These are phyloP conservation scores for Echites panduratus DNA, from an alignment of 257 asterid species.

Conservation along the genomic window DNA sequence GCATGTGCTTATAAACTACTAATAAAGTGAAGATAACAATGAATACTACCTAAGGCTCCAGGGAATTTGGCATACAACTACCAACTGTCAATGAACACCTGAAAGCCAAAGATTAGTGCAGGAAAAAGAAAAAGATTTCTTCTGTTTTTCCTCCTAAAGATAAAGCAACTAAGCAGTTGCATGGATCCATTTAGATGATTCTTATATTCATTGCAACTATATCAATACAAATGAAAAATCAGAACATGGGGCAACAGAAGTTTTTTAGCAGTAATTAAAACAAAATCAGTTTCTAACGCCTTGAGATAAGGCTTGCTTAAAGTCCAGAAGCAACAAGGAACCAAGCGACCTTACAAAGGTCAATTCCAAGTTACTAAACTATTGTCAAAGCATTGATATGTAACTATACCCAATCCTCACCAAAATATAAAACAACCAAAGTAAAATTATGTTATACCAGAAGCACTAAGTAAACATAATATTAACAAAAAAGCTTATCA, in stretches of 20 bases:
- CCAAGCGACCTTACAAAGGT: neutral
- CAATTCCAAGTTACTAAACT: neutral
- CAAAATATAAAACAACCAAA: neutral
- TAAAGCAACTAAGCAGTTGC: neutral
- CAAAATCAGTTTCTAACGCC: neutral
- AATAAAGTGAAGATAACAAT: neutral
- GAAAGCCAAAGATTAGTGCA: neutral
- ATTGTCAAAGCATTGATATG: neutral
- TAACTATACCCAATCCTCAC: neutral
- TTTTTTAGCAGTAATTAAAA: neutral
- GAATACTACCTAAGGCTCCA: neutral
- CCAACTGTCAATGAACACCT: neutral
- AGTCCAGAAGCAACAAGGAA: neutral
- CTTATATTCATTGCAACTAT: neutral
- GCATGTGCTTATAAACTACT: neutral
- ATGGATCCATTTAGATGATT: neutral
- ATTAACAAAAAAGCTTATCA: neutral
- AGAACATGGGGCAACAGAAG: neutral
- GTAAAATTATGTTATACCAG: neutral
- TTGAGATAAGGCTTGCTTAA: neutral
- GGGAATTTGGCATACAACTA: neutral
- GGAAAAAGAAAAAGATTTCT: neutral
- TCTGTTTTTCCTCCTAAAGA: neutral
- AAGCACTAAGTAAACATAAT: neutral
- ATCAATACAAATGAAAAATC: neutral